Conservation (phyloP, 805 yeast species). For the Candida railenensis region DNA sequence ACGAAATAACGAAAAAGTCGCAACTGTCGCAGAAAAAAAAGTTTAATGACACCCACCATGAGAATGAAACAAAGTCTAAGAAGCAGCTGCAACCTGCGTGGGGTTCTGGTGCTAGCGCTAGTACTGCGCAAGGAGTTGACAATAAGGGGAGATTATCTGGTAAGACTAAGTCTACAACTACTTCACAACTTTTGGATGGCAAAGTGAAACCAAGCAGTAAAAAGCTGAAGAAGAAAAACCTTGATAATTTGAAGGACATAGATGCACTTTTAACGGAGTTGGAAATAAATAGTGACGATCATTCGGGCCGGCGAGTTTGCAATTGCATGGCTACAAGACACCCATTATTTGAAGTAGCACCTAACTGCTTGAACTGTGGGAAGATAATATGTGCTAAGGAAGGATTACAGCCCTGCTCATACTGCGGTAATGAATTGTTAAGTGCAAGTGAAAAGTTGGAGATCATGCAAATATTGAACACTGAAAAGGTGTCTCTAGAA, state of each 20-base stretch:
- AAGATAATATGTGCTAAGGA: constrained; percentile 88
- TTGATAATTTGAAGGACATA: constrained; percentile 61
- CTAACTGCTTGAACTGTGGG: constrained; percentile 93
- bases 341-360: constrained; percentile 85
- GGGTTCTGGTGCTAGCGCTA: neutral
- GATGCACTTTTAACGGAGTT: constrained; percentile 59
- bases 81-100: constrained; percentile 1
- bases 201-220: constrained; percentile 9
- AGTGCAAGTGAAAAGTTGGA: constrained; percentile 58
- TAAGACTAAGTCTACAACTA: constrained; percentile 25
- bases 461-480: constrained; percentile 50
- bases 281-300: constrained; percentile 31
- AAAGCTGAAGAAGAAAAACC: constrained; percentile 42
- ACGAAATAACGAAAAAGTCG: constrained; percentile 18
- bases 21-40: constrained; percentile 3
- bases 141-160: constrained; percentile 11
- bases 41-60: constrained; percentile 2
- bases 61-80: neutral
- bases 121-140: neutral
- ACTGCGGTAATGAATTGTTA: constrained; percentile 70
- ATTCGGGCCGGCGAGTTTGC: constrained; percentile 41
- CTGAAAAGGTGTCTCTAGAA: constrained; percentile 46
- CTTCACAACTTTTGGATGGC: constrained; percentile 45
- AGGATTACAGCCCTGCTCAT: constrained; percentile 88
- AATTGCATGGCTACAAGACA: constrained; percentile 87